These are phyloP conservation scores for Paxillus rubicundulus DNA, from an alignment of 768 basidiomycete genomes.

Conservation along the genomic window DNA sequence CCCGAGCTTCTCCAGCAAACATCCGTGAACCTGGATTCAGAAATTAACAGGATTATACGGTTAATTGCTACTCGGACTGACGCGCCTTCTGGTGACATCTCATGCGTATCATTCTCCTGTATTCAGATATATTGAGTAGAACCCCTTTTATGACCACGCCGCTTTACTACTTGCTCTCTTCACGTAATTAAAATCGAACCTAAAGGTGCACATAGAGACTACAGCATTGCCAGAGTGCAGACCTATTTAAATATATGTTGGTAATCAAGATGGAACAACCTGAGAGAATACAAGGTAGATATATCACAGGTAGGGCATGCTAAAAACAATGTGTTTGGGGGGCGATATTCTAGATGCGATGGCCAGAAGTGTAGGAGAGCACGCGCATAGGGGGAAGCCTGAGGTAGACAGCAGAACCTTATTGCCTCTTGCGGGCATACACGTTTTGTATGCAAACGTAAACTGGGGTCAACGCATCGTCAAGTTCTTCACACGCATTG, in stretches of 20 bases:
- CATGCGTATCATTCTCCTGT: not conserved
- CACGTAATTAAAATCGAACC: not conserved
- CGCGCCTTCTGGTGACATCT: not conserved
- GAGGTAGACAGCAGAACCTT: not conserved
- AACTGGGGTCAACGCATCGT: slow-evolving; percentile 42
- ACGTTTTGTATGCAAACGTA: slow-evolving; percentile 60
- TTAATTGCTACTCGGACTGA: slow-evolving; percentile 8
- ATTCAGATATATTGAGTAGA: not conserved
- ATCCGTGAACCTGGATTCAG: slow-evolving; percentile 1
- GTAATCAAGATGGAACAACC: not conserved
- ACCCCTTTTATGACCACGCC: not conserved
- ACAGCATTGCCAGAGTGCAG: not conserved
- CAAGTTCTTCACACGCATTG: slow-evolving; percentile 52
- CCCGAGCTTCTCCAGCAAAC: not conserved
- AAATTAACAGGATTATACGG: slow-evolving; percentile 4
- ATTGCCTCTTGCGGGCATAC: slow-evolving; percentile 44
- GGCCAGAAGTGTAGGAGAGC: slow-evolving; percentile 1
- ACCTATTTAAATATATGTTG: not conserved
- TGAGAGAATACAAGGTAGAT: not conserved
- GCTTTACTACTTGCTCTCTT: not conserved
- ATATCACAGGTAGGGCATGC: slow-evolving; percentile 7
- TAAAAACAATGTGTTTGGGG: slow-evolving; percentile 14
- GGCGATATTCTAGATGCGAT: slow-evolving; percentile 23
- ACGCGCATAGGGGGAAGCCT: not conserved
- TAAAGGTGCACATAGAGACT: not conserved